Evolutionary conservation across 202 grass and related monocot species (phyloP), one percentile per base, ranked within the genome.

Genomic region (Musa balbisiana): DNA sequence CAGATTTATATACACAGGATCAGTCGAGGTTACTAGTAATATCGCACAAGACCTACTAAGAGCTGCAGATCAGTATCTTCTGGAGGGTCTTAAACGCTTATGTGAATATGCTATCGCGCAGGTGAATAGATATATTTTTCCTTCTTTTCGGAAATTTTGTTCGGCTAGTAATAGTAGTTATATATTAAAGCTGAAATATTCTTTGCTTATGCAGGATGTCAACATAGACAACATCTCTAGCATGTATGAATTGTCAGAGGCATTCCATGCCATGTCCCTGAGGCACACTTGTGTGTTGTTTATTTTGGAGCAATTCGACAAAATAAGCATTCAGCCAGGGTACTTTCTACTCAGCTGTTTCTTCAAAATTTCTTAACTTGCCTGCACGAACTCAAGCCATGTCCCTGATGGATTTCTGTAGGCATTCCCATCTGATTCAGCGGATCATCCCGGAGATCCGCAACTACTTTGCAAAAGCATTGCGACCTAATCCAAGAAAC

Each of bases 1-100:
- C 87, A 99, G 96, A 83, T 99, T 92, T 82, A 95, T 95, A 78
- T 99, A 99, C 82, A 99, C 96, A 73, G 91, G 96, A 3, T 92
- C 85, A 50, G 91, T 99, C 43, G 80, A 92, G 55, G 82, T 99
- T 81, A 88, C 89, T 53, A 95, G 53, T 64, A 87, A 92, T 71
- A 81, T 95, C 64, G 89, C 96, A 62, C 96, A 95, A 79, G 96
- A 99, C 81, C 85, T 99, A 77, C 87, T 99, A 82, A 95, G 91
- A 87, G 91, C 91, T 71, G 89, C 91, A 33, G 96, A 99, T 84
- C 96, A 99, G 78, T 99, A 99, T 84, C 89, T 99, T 24, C 77
- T 99, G 80, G 96, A 99, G 83, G 91, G 91, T 22, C 96, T 99
- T 63, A 99, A 95, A 80, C 95, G 95, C 27, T 78, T 95, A 13